phyloP scores from a whole-genome alignment of 108 stramenopile genomes.

The Cyclotella sp. region DNA sequence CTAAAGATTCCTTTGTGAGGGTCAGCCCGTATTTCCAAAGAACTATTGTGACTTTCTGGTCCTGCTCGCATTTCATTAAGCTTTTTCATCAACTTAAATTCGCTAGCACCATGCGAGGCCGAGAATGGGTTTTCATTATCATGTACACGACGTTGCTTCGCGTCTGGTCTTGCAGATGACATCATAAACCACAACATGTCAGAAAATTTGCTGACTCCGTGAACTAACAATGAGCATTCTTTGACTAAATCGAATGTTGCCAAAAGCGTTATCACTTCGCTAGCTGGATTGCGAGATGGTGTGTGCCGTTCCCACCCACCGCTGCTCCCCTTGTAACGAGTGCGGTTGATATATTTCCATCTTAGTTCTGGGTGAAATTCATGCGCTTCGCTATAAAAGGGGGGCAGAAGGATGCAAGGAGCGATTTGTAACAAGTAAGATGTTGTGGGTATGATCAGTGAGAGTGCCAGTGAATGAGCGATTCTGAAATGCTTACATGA shows the following conservation, averaged over 20 bases:
- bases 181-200: constrained; percentile 26
- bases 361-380: constrained; percentile 30
- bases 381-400: constrained; percentile 32
- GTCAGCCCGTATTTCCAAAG: background rate
- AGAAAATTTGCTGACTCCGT: constrained; percentile 17
- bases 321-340: constrained; percentile 21
- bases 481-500: background rate
- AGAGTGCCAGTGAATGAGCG: no score
- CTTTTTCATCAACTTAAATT: constrained; percentile 10
- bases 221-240: constrained; percentile 35
- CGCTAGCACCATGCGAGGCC: background rate
- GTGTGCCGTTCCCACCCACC: constrained; percentile 37
- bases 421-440: no score
- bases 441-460: no score
- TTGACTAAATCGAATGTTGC: constrained; percentile 38
- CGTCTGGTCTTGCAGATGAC: background rate
- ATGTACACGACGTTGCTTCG: constrained; percentile 12
- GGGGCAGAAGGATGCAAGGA: no score
- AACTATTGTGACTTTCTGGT: background rate
- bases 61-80: constrained; percentile 20
- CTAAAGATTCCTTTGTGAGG: background rate
- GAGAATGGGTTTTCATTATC: background rate
- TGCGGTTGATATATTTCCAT: constrained; percentile 32
- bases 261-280: constrained; percentile 37
- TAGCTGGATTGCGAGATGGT: constrained; percentile 30